These are phyloP conservation scores for Nakaseomyces glabratus DNA, from an alignment of 1,139 yeast species.

Conservation along the genomic window DNA sequence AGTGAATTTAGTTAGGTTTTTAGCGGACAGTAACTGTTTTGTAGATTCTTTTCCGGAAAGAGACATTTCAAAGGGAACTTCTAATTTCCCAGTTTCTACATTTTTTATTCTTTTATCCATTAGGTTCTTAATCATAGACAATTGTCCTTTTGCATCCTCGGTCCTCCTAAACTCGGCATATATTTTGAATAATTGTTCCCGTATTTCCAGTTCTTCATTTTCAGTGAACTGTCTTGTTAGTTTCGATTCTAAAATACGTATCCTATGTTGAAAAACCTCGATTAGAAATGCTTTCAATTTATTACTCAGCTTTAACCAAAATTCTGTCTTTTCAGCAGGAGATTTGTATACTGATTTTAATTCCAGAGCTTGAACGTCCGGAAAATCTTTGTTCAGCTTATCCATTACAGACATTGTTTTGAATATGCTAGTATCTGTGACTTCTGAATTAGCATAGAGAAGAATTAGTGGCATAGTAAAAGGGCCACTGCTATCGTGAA, in stretches of 20 bases:
- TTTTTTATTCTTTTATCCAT: slow-evolving; percentile 8
- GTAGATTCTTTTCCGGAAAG: slow-evolving; percentile 11
- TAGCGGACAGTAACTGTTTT: slow-evolving; percentile 11
- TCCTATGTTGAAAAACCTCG: slow-evolving; percentile 23
- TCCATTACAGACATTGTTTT: slow-evolving; percentile 27
- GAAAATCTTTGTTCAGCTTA: slow-evolving; percentile 29
- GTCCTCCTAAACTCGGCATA: slow-evolving; percentile 21
- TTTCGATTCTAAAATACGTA: slow-evolving; percentile 12
- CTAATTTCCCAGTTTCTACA: slow-evolving; percentile 19
- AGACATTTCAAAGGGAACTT: slow-evolving; percentile 16
- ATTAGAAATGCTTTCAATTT: slow-evolving; percentile 20
- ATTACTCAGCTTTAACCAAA: slow-evolving; percentile 24
- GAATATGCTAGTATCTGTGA: slow-evolving; percentile 27
- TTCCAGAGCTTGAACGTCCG: slow-evolving; percentile 22
- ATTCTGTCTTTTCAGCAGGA: slow-evolving; percentile 23
- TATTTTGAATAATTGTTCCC: slow-evolving; percentile 22
- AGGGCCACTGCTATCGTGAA: slow-evolving; percentile 6
- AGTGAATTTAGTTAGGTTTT: slow-evolving; percentile 17
- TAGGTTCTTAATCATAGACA: slow-evolving; percentile 15
- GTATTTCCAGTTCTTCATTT: slow-evolving; percentile 12
- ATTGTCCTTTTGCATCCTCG: slow-evolving; percentile 22
- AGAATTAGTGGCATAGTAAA: slow-evolving; percentile 21
- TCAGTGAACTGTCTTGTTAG: slow-evolving; percentile 4
- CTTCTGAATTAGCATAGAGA: slow-evolving; percentile 26
- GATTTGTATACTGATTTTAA: slow-evolving; percentile 30